These are phyloP conservation scores for Solanum arcanum DNA, from an alignment of 257 asterid species.

Conservation along the genomic window DNA sequence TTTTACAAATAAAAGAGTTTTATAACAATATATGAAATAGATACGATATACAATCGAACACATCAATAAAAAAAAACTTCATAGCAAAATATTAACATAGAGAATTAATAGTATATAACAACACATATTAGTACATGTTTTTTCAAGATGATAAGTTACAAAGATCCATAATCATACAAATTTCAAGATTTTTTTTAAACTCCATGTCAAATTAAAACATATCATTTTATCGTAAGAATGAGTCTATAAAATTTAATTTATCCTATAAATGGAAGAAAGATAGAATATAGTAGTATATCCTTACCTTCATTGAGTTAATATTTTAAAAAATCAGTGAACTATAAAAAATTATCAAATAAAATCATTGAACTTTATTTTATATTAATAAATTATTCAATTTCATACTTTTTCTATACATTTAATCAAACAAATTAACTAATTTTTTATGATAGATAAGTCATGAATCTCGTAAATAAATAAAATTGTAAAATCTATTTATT, in stretches of 20 bases:
- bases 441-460: no score
- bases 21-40: neutral
- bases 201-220: accelerated
- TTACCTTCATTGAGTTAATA: no score
- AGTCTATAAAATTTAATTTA: neutral
- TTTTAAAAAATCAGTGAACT: no score
- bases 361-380: no score
- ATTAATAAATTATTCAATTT: no score
- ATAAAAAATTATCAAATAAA: no score
- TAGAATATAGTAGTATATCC: neutral
- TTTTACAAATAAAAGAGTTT: neutral
- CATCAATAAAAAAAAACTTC: accelerated
- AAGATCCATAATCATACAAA: neutral
- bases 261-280: neutral
- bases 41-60: accelerated
- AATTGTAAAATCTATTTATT: no score
- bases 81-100: neutral
- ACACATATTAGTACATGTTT: no score
- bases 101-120: neutral
- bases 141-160: neutral
- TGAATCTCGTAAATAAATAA: no score
- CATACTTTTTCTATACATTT: neutral
- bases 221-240: neutral
- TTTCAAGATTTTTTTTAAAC: no score
- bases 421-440: neutral